Conservation (phyloP, 495 filamentous ascomycete genomes). For the Trichoderma gamsii region DNA sequence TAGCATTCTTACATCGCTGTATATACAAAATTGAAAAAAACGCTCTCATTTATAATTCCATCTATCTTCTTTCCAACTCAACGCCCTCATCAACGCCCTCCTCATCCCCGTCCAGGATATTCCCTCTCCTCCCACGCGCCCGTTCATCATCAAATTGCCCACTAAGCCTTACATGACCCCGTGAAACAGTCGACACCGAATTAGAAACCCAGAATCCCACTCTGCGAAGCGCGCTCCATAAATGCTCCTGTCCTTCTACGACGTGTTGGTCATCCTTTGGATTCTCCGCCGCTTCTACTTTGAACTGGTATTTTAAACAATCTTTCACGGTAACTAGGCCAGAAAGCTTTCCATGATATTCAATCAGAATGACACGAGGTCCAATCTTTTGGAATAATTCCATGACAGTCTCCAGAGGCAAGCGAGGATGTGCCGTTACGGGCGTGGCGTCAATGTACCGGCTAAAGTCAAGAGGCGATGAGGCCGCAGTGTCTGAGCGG, state of each 20-base stretch:
- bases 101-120: constrained; percentile 62
- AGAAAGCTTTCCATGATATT: constrained; percentile 73
- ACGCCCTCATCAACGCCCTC: constrained; percentile 49
- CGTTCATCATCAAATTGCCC: constrained; percentile 26
- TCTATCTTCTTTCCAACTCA: constrained; percentile 50
- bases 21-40: neutral
- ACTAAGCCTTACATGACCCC: constrained; percentile 44
- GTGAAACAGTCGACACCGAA: constrained; percentile 40
- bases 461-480: constrained; percentile 71
- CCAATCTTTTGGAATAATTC: constrained; percentile 99
- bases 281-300: constrained; percentile 85
- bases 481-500: constrained; percentile 36
- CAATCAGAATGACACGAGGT: constrained; percentile 86
- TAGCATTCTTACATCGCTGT: neutral
- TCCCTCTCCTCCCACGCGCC: constrained; percentile 22
- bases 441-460: constrained; percentile 88
- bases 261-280: constrained; percentile 48
- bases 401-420: constrained; percentile 95
- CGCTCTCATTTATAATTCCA: neutral
- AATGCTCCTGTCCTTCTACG: constrained; percentile 52
- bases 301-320: constrained; percentile 96
- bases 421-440: constrained; percentile 81
- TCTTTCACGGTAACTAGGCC: constrained; percentile 96
- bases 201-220: constrained; percentile 51
- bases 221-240: constrained; percentile 61